These are phyloP conservation scores for Kwoniella europaea DNA, from an alignment of 768 basidiomycete species.

Conservation along the genomic window DNA sequence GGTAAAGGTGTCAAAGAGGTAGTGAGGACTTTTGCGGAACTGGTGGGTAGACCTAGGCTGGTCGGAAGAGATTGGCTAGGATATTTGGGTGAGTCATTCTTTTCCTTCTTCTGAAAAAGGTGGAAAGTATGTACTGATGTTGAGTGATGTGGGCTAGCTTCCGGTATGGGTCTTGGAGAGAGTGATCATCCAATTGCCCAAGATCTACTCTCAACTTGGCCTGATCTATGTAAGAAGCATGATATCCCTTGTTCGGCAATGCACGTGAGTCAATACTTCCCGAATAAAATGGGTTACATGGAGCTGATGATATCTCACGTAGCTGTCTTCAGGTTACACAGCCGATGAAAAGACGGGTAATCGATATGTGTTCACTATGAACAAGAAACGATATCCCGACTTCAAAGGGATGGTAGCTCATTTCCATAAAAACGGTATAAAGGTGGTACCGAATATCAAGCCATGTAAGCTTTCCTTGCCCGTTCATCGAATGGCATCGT, in stretches of 20 bases:
- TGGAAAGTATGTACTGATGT: not conserved
- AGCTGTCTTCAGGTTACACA: slow-evolving; percentile 57
- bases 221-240: slow-evolving; percentile 52
- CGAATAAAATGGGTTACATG: not conserved
- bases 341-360: slow-evolving; percentile 37
- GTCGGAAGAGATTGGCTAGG: slow-evolving; percentile 53
- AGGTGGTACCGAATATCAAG: slow-evolving; percentile 56
- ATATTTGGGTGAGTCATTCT: slow-evolving; percentile 44
- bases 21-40: slow-evolving; percentile 44
- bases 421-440: slow-evolving; percentile 55
- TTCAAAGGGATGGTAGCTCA: slow-evolving; percentile 49
- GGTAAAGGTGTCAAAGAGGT: slow-evolving; percentile 45
- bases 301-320: not conserved
- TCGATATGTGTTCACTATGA: slow-evolving; percentile 52
- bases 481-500: not conserved
- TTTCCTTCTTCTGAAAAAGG: not conserved
- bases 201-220: slow-evolving; percentile 50
- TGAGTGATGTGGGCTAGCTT: slow-evolving; percentile 19
- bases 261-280: slow-evolving; percentile 32
- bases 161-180: slow-evolving; percentile 56
- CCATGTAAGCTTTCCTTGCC: slow-evolving; percentile 37
- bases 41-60: slow-evolving; percentile 48
- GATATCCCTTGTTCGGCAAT: slow-evolving; percentile 57
- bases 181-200: slow-evolving; percentile 54
- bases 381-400: slow-evolving; percentile 56